A percentile compares a stretch with the other conserved stretches of the same genome.
Conservation (phyloP, 2,329 filamentous ascomycete species). For the Metarhizium brunneum region DNA sequence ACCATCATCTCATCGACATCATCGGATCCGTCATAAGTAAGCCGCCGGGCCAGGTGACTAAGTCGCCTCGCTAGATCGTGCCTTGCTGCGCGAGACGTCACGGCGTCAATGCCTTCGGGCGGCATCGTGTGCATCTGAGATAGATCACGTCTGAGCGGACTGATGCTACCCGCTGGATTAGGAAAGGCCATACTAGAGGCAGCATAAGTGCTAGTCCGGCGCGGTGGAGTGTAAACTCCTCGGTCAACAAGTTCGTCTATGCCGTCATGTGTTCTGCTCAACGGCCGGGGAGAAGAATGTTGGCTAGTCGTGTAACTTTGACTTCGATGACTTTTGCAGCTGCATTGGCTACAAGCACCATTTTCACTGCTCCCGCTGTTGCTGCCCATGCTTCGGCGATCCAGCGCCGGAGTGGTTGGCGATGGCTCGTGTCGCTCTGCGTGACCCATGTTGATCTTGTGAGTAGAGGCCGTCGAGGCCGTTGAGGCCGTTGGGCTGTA, state of each 20-base stretch:
- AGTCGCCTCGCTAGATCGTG: conserved; percentile 36
- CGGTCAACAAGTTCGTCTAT: conserved; percentile 1
- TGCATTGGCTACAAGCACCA: conserved; percentile 8
- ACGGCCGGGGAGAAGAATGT: conserved; percentile 1
- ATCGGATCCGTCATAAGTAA: conserved; percentile 23
- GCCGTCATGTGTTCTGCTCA: conserved; percentile 5
- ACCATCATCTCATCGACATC: conserved; percentile 26
- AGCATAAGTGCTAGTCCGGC: conserved; percentile 23
- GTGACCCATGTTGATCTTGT: conserved; percentile 2
- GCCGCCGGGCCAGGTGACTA: conserved; percentile 28
- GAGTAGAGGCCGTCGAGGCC: not conserved
- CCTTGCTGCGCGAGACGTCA: conserved; percentile 20
- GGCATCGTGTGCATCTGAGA: conserved; percentile 6
- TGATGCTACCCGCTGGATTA: conserved; percentile 15
- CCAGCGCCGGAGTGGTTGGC: conserved; percentile 6
- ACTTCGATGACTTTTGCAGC: conserved; percentile 8
- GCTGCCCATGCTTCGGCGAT: conserved; percentile 8
- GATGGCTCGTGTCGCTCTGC: conserved; percentile 1
- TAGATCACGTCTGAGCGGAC: conserved; percentile 21
- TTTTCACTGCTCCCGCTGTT: conserved; percentile 8
- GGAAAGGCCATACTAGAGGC: conserved; percentile 24
- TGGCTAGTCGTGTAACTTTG: conserved; percentile 1
- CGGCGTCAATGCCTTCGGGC: conserved; percentile 3
- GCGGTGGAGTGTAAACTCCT: conserved; percentile 15
- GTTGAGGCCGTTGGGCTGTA: not conserved